Base-by-base conservation (phyloP, 495 filamentous ascomycete genomes). In the Podospora australis region DNA sequence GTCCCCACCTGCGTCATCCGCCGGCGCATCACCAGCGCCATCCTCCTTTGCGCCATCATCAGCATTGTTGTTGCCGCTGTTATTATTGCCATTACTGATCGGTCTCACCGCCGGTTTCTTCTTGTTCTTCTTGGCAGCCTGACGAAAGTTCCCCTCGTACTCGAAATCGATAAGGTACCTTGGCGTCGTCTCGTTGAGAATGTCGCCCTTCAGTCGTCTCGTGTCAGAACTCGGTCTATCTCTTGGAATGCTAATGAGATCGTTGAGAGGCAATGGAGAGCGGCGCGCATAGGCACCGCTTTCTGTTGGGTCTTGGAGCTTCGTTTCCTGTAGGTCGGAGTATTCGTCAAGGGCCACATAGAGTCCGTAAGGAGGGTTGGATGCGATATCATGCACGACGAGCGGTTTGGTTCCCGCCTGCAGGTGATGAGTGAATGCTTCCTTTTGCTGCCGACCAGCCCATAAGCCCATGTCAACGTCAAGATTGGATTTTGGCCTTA, bases 11-110 rank as follows among this genome's bases (percentile, higher is more conserved):
- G 48, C 60, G 30, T 49, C 63, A 17, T 46, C 58, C 22, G 51
- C 63, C 26, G 51, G 47, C 5, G 41, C 54, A 23, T 58, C 63
- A 20, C 50, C 66, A 9, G 48, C 59, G 19, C 40, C 40, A 13
- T 34, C 67, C 7, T 70, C 67, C n/a, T 78, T 68, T 41, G 80
- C 71, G n/a, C 65, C 65, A 16, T 71, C 66, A n/a, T 66, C 66
- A 14, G 58, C 55, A 24, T 61, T 50, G 16, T 26, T 45, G 40
- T 43, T 43, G 25, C 43, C 39, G 25, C 42, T 50, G 28, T 50
- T 50, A 19, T 39, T 21, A 22, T 20, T 48, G 39, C 9, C 35
- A 14, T 47, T 45, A n/a, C 55, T 43, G 26, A n/a, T 19, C 14
- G 34, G 10, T 36, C 55, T 51, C 16, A 45, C 35, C 13, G 48